Evolutionary conservation across 2,329 filamentous ascomycete genomes (phyloP).

Genomic region (Pseudogymnoascus pannorum): DNA sequence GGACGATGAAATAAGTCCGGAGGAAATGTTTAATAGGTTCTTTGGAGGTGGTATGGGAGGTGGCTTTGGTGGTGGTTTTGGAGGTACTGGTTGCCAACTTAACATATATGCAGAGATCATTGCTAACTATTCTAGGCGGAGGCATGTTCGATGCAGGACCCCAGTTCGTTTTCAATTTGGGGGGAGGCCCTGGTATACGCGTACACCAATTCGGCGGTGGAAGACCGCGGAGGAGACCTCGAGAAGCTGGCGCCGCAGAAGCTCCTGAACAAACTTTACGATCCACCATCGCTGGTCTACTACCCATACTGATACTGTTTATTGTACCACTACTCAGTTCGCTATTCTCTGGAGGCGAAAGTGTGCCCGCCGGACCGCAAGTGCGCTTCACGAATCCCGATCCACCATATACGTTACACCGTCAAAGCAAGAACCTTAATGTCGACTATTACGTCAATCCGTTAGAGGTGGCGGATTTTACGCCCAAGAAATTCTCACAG

Average conservation of each 20-base stretch:
- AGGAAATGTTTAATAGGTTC: conserved; percentile 96
- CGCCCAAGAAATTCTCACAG: conserved; percentile 58
- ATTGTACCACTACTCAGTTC: conserved; percentile 77
- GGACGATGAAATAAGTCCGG: conserved; percentile 88
- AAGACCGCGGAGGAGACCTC: conserved; percentile 68
- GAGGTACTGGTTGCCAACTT: conserved; percentile 47
- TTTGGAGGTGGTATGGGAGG: conserved; percentile 61
- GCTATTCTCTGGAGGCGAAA: conserved; percentile 55
- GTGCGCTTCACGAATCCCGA: conserved; percentile 69
- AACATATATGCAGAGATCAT: conserved; percentile 28
- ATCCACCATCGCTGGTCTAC: conserved; percentile 59
- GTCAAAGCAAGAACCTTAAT: conserved; percentile 61
- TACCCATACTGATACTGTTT: conserved; percentile 86
- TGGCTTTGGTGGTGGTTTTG: conserved; percentile 46
- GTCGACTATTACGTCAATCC: conserved; percentile 85
- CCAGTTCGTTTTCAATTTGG: conserved; percentile 92
- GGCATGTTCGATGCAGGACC: conserved; percentile 67
- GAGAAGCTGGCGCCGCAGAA: conserved; percentile 49
- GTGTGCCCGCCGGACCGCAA: conserved; percentile 51
- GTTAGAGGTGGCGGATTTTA: conserved; percentile 64
- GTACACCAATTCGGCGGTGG: conserved; percentile 92
- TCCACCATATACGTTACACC: conserved; percentile 66
- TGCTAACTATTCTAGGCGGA: conserved; percentile 33
- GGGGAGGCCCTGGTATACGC: conserved; percentile 81
- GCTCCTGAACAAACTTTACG: conserved; percentile 43